Evolutionary conservation across 169 alveolate genomes (phyloP).

Genomic region (Amoebophrya sp.): DNA sequence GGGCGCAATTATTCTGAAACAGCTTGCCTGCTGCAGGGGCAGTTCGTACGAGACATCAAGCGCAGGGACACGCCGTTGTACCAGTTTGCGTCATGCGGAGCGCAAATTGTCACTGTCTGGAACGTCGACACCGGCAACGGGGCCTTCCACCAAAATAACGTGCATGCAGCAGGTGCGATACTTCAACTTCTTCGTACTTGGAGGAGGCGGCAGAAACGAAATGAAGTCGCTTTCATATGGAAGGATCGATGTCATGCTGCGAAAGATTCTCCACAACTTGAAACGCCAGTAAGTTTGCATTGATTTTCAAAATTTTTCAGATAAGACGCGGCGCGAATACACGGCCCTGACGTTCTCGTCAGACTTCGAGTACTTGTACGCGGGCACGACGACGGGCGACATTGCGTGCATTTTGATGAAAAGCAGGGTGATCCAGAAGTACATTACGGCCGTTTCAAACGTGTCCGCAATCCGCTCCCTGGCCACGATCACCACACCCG

Average conservation of each 20-base stretch:
- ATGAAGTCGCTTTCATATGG: no score
- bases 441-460: not conserved
- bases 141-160: not conserved
- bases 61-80: constrained; percentile 62
- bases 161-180: not conserved
- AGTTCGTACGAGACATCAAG: constrained; percentile 66
- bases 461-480: not conserved
- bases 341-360: constrained; percentile 52
- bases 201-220: no score
- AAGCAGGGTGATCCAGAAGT: constrained; percentile 52
- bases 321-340: not conserved
- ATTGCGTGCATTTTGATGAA: constrained; percentile 64
- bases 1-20: no score
- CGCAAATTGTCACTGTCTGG: constrained; percentile 63
- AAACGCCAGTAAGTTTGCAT: no score
- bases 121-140: constrained; percentile 50
- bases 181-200: no score
- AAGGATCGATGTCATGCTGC: no score
- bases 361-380: constrained; percentile 61
- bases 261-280: no score
- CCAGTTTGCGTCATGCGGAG: constrained; percentile 73
- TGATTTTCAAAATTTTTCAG: no score
- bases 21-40: constrained; percentile 64
- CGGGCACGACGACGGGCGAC: constrained; percentile 77
- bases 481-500: not conserved